Evolutionary conservation across 2,329 filamentous ascomycete species (phyloP), one percentile per base, ranked within the genome.

Genomic region (Diplodia scrobiculata): DNA sequence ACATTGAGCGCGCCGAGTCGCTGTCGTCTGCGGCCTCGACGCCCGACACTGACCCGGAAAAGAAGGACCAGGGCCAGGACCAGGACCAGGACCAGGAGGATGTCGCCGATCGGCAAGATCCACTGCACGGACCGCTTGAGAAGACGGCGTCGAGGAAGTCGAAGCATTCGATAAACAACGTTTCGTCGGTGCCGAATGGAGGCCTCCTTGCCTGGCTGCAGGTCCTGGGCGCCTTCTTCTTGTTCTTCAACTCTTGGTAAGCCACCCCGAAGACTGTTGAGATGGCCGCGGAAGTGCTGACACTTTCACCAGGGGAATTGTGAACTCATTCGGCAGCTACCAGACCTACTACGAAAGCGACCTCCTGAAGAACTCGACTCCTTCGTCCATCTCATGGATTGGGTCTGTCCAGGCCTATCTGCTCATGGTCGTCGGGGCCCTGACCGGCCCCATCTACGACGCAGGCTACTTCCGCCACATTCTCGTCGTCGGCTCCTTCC

Each of bases 361-460:
- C 3, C 72, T 82, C 5, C 75, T 83, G 7, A 66, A 72, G 1
- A 69, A 70, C n/a, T 76, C 77, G 5, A 76, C 72, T 5, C 75
- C 81, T 1, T 82, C 79, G 1, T 71, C 77, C 13, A 82, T 84
- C 62, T 79, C 80, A 38, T 83, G 82, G 82, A 81, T 84, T 63
- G 82, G 82, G 13, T 78, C 77, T 5, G 76, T 82, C 19, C 80
- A 83, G 70, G 77, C 79, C 10, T 81, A 81, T 68, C 75, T 83
- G 25, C 75, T 84, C 1, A 74, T 83, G 67, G 66, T 81, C 10
- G 77, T 81, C 14, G 81, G 81, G 29, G 76, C 78, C 2, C 68
- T 83, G 29, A 77, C 79, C 0, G 82, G 82, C 1, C 82, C 81
- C 0, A 74, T 84, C 53, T 84, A 83, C 71, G 82, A 84, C 68